These are phyloP conservation scores for Coccomyxa sp. DNA, from an alignment of 139 green algal species.

Conservation along the genomic window DNA sequence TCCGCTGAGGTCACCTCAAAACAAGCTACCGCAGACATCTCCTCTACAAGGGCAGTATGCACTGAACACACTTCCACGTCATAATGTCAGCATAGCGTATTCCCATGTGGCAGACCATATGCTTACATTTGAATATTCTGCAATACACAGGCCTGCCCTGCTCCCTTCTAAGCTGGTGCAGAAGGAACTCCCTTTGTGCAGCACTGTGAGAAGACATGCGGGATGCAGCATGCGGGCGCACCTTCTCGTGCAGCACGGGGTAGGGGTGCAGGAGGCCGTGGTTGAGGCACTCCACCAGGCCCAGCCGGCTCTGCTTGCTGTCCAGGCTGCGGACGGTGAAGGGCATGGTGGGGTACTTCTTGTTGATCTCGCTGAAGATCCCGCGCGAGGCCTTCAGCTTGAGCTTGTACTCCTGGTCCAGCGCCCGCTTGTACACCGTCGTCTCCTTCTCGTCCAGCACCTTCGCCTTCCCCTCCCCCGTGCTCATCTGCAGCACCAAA, in stretches of 20 bases:
- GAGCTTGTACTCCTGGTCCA: conserved; percentile 89
- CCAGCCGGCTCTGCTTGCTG: conserved; percentile 47
- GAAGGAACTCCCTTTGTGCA: too few relatives aligned
- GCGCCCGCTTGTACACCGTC: conserved; percentile 94
- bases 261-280: conserved; percentile 93
- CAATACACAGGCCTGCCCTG: too few relatives aligned
- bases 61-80: too few relatives aligned
- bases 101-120: too few relatives aligned
- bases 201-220: too few relatives aligned
- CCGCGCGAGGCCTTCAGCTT: conserved; percentile 72
- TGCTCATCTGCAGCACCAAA: conserved; percentile 30
- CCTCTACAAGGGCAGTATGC: too few relatives aligned
- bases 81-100: too few relatives aligned
- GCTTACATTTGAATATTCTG: too few relatives aligned
- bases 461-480: conserved; percentile 72
- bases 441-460: conserved; percentile 95
- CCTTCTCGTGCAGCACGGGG: conserved; percentile 95
- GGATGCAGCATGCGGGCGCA: conserved; percentile 9
- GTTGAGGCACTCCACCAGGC: conserved; percentile 89
- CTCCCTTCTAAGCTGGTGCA: too few relatives aligned
- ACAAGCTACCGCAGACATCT: too few relatives aligned
- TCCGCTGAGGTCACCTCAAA: too few relatives aligned
- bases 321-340: conserved; percentile 80
- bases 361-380: conserved; percentile 69
- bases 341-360: conserved; percentile 85